A percentile compares a stretch with the other conserved stretches of the same genome.
phyloP scores from a whole-genome alignment of 768 basidiomycete species.

The Xanthoconium stramineum region DNA sequence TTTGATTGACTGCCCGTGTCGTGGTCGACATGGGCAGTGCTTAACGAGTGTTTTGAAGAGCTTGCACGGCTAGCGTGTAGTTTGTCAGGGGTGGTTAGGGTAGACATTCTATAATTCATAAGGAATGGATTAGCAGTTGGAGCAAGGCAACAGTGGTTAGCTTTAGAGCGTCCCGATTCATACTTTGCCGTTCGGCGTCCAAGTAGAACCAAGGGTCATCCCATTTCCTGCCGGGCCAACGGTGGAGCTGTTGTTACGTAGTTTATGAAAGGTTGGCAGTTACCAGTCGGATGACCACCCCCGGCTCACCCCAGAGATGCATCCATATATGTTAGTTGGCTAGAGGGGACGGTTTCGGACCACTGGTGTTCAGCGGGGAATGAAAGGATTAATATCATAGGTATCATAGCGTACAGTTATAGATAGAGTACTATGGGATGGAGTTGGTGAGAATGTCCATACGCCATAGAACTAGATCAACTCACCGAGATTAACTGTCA shows the following conservation, averaged over 20 bases:
- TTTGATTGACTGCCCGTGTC: slow-evolving; percentile 1
- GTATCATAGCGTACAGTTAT: slow-evolving; percentile 8
- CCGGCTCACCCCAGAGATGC: not conserved
- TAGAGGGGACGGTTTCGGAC: not conserved
- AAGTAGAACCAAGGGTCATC: not conserved
- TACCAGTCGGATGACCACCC: not conserved
- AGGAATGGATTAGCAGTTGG: slow-evolving; percentile 15
- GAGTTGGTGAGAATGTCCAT: not conserved
- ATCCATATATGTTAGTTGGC: not conserved
- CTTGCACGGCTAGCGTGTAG: slow-evolving; percentile 10
- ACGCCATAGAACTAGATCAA: not conserved
- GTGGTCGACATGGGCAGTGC: slow-evolving; percentile 7
- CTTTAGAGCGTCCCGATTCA: not conserved
- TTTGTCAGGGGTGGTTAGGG: slow-evolving; percentile 8
- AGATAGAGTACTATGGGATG: not conserved
- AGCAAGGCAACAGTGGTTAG: not conserved
- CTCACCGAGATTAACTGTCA: slow-evolving; percentile 23
- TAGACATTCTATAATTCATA: slow-evolving; percentile 14
- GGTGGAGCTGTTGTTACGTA: slow-evolving; percentile 20
- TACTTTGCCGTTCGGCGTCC: not conserved
- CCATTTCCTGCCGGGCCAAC: not conserved
- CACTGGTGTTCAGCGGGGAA: not conserved
- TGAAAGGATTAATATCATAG: not conserved
- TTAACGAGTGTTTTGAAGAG: slow-evolving; percentile 13
- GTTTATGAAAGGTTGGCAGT: not conserved